phyloP scores from a whole-genome alignment of 2,329 filamentous ascomycete genomes.

The Oidium heveae region DNA sequence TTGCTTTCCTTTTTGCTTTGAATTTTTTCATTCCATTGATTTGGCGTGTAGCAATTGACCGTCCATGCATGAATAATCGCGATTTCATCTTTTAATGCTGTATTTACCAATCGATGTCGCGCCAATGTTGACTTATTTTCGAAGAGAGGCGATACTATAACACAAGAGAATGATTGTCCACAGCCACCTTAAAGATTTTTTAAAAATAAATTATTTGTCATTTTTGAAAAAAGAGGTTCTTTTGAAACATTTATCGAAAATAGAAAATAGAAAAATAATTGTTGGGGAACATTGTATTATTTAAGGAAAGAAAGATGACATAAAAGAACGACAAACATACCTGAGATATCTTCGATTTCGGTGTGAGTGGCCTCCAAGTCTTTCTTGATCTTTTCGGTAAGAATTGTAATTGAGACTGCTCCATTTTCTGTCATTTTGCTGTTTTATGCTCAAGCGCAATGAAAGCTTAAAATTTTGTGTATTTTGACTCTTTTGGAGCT shows the following conservation, averaged over 20 bases:
- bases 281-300: not conserved
- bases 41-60: slow-evolving; percentile 47
- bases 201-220: no score
- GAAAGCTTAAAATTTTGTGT: slow-evolving; percentile 14
- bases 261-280: no score
- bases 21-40: slow-evolving; percentile 43
- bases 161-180: slow-evolving; percentile 43
- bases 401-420: slow-evolving; percentile 12
- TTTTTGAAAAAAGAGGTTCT: not conserved
- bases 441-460: slow-evolving; percentile 56
- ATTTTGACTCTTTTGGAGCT: no score
- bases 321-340: slow-evolving; percentile 23
- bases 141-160: slow-evolving; percentile 37
- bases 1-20: not conserved
- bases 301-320: slow-evolving; percentile 3
- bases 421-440: slow-evolving; percentile 43
- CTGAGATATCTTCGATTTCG: slow-evolving; percentile 77
- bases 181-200: slow-evolving; percentile 28
- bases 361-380: slow-evolving; percentile 55
- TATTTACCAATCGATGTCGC: slow-evolving; percentile 43
- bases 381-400: slow-evolving; percentile 42
- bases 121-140: slow-evolving; percentile 36
- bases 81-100: slow-evolving; percentile 41
- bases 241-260: not conserved
- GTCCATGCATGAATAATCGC: slow-evolving; percentile 56